Conservation (phyloP, 2,329 filamentous ascomycete species). For the Fusarium camptoceras region DNA sequence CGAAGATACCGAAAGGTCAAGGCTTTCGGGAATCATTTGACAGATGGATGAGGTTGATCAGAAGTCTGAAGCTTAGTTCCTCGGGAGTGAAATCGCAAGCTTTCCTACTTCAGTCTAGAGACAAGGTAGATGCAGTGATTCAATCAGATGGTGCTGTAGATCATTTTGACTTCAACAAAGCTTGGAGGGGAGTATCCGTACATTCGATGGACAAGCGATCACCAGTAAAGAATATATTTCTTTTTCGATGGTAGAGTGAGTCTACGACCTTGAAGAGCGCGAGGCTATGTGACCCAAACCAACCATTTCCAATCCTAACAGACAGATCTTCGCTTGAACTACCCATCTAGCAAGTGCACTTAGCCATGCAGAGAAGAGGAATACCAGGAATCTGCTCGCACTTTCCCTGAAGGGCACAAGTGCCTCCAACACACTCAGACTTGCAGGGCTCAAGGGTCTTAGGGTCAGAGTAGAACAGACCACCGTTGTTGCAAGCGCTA, state of each 20-base stretch:
- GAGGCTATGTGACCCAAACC: background rate
- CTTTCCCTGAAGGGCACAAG: background rate
- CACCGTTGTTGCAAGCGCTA: constrained; percentile 14
- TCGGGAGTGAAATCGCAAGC: background rate
- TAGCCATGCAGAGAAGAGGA: constrained; percentile 8
- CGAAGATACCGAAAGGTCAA: background rate
- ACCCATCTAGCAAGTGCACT: constrained; percentile 2
- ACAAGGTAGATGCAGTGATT: background rate
- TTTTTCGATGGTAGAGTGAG: background rate
- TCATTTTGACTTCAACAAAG: background rate
- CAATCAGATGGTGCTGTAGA: background rate
- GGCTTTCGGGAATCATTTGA: background rate
- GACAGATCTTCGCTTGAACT: background rate
- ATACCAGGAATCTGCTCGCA: background rate
- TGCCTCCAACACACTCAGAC: constrained; percentile 7
- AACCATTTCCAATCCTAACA: accelerated
- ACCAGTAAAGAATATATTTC: background rate
- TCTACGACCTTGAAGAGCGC: too few species aligned
- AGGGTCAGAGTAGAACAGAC: constrained; percentile 10
- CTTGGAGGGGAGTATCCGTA: background rate
- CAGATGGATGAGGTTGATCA: background rate
- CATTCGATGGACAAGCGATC: background rate
- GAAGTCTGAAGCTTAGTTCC: too few species aligned
- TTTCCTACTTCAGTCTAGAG: background rate
- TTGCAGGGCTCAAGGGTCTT: constrained; percentile 30